These are phyloP conservation scores for Apiospora saccharicola DNA, from an alignment of 2,329 filamentous ascomycete species.

Conservation along the genomic window DNA sequence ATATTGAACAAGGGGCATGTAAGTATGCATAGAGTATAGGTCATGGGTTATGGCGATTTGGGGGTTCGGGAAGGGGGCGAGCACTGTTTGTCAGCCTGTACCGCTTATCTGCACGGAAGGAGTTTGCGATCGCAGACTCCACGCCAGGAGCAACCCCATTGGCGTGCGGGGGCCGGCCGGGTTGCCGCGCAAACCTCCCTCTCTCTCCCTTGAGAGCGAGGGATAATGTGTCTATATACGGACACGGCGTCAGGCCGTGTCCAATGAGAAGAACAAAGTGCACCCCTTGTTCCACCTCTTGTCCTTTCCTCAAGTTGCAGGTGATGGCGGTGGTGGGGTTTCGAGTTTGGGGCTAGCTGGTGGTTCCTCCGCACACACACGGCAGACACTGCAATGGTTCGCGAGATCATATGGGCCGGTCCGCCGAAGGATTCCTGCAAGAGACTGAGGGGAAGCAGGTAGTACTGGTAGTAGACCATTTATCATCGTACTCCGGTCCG, in stretches of 20 bases:
- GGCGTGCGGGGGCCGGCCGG: background rate
- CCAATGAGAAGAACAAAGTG: background rate
- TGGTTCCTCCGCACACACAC: background rate
- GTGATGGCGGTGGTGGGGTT: background rate
- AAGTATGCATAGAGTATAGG: background rate
- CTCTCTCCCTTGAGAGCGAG: background rate
- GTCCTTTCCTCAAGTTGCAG: background rate
- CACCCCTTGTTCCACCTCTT: background rate
- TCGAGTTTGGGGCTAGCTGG: background rate
- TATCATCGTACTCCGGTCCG: conserved; percentile 8
- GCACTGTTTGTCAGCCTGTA: too few species aligned
- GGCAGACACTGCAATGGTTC: conserved; percentile 14
- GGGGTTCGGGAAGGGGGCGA: too few species aligned
- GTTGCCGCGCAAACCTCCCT: background rate
- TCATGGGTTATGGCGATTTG: background rate
- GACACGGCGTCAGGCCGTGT: background rate
- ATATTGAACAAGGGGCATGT: background rate
- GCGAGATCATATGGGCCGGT: conserved; percentile 12
- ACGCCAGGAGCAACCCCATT: background rate
- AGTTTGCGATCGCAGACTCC: conserved; percentile 18
- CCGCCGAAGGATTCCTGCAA: background rate
- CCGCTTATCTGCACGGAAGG: conserved; percentile 8
- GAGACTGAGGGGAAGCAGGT: background rate
- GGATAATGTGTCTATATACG: background rate
- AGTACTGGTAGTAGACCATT: background rate